phyloP scores from a whole-genome alignment of 1,139 yeast genomes.

The Sugiyamaella novakii region DNA sequence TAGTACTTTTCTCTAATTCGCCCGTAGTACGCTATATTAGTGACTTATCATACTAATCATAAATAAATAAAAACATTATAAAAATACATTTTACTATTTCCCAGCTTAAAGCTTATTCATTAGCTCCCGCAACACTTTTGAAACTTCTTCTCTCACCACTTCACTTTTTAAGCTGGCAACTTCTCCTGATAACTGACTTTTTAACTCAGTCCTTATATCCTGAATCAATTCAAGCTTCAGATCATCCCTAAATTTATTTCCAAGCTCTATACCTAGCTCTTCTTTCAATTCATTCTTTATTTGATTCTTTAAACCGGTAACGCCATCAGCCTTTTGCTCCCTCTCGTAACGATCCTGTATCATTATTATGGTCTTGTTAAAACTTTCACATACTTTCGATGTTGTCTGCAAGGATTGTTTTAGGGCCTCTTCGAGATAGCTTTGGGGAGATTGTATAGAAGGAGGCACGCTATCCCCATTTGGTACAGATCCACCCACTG shows the following conservation, averaged over 20 bases:
- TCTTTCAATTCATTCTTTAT: constrained; percentile 12
- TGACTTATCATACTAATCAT: too few species aligned
- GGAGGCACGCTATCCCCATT: not conserved
- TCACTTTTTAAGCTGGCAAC: constrained; percentile 1
- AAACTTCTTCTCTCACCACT: constrained; percentile 5
- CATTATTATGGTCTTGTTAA: constrained; percentile 2
- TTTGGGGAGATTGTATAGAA: not conserved
- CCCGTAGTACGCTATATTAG: too few species aligned
- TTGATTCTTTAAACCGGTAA: not conserved
- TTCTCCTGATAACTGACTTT: not conserved
- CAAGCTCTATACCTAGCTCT: constrained; percentile 9
- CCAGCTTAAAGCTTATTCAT: constrained; percentile 7
- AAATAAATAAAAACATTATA: too few species aligned
- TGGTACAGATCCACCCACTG: not conserved
- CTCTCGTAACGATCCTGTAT: constrained; percentile 1
- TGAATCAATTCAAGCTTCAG: constrained; percentile 1
- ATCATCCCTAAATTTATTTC: constrained; percentile 2
- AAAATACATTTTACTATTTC: not conserved
- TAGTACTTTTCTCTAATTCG: too few species aligned
- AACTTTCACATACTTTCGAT: constrained; percentile 16
- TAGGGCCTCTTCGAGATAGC: not conserved
- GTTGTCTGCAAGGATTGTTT: constrained; percentile 12
- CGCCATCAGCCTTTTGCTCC: not conserved
- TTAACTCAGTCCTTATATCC: constrained; percentile 11
- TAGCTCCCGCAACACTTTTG: constrained; percentile 5